These are phyloP conservation scores for Paramecium biaurelia DNA, from an alignment of 73 alveolate species.

Conservation along the genomic window DNA sequence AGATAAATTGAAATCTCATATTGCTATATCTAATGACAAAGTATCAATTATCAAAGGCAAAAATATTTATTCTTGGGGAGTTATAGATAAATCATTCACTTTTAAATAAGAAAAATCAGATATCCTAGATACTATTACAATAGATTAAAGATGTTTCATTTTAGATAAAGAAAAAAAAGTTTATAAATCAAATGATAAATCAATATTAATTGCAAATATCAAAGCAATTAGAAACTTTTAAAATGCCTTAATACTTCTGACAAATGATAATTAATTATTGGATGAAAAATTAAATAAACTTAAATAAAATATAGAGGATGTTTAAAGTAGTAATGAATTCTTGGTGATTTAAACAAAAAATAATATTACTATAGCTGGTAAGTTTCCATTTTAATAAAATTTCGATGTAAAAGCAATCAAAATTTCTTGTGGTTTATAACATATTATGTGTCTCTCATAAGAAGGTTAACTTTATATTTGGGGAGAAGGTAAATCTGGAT, in stretches of 20 bases:
- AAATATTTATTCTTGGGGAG: background rate
- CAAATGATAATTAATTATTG: background rate
- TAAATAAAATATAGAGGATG: background rate
- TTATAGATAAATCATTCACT: background rate
- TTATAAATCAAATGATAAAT: background rate
- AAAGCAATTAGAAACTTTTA: background rate
- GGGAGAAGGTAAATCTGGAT: background rate
- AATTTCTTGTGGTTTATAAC: conserved; percentile 2
- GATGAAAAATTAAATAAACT: background rate
- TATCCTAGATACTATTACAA: background rate
- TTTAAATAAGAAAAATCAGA: background rate
- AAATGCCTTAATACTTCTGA: background rate
- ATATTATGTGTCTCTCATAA: background rate
- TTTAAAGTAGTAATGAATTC: background rate
- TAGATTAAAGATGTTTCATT: background rate
- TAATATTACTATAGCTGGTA: background rate
- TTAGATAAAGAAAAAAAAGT: background rate
- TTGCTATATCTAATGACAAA: background rate
- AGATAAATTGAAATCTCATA: background rate
- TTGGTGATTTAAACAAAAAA: background rate
- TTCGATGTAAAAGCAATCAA: background rate
- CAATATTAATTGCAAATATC: background rate
- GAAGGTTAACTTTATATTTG: background rate
- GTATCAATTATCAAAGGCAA: background rate
- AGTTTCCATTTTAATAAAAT: background rate